Evolutionary conservation across 768 basidiomycete genomes (phyloP).

Genomic region (Boletus reticuloceps): DNA sequence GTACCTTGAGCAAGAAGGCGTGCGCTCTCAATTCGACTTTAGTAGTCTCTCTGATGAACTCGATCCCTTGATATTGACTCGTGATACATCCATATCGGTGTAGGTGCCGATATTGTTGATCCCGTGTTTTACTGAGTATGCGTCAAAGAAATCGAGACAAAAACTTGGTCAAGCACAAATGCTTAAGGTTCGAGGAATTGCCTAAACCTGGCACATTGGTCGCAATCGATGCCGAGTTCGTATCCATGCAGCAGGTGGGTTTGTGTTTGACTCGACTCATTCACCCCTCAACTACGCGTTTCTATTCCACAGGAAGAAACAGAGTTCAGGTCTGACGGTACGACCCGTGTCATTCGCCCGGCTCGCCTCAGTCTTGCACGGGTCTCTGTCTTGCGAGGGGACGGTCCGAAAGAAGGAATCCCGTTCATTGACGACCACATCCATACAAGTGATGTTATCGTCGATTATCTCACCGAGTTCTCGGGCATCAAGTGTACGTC

Average conservation of each 20-base stretch:
- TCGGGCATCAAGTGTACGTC: constrained; percentile 90
- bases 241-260: constrained; percentile 87
- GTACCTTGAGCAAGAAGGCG: constrained; percentile 80
- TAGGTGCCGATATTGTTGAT: constrained; percentile 34
- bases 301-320: constrained; percentile 72
- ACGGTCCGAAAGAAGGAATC: constrained; percentile 72
- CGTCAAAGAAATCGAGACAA: constrained; percentile 69
- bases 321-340: constrained; percentile 92
- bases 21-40: constrained; percentile 57
- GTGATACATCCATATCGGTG: constrained; percentile 88
- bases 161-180: constrained; percentile 72
- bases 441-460: constrained; percentile 91
- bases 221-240: constrained; percentile 97
- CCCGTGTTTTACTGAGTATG: neutral
- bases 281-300: neutral
- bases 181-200: constrained; percentile 68
- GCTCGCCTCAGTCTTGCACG: constrained; percentile 90
- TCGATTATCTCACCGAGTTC: constrained; percentile 96
- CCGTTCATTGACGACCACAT: constrained; percentile 99
- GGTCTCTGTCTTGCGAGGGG: constrained; percentile 89
- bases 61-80: constrained; percentile 73
- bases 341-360: constrained; percentile 88
- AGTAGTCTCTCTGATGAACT: constrained; percentile 59
- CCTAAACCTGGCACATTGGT: constrained; percentile 85
- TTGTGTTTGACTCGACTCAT: neutral